Evolutionary conservation across 2,329 filamentous ascomycete genomes (phyloP), one percentile per base, ranked within the genome.

Genomic region (Neonectria sp.): DNA sequence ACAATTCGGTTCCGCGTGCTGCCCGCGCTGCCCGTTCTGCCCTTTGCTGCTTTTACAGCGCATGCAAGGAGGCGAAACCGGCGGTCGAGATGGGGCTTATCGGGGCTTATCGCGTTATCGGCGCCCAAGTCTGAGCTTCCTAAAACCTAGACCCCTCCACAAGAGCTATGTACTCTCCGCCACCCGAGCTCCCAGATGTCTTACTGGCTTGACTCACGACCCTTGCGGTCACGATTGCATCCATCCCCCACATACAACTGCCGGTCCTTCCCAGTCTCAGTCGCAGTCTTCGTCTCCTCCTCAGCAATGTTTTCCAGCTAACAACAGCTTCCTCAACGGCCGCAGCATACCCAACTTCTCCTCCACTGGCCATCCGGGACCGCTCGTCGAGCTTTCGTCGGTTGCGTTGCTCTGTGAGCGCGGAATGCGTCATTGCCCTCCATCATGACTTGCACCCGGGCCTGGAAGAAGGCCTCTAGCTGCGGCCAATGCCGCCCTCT

Each of bases 371-470:
- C 70, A 65, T 67, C 45, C 66, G 73, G 72, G 71, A 71, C 63
- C 61, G 58, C 65, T 68, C 58, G 46, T 61, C 48, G 56, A 64
- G 31, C 60, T 58, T 57, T 69, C 58, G 55, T 59, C 48, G 52
- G 55, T 49, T 56, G 29, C 33, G 55, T 55, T 56, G 29, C 33
- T 59, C 29, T 49, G 49, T 55, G 57, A 51, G 68, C 57, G 59
- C 51, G 57, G 33, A 53, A 65, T 45, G 52, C 60, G 60, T 62
- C 63, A 67, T 72, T 57, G 51, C 68, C 61, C 67, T 53, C 73
- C 73, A 65, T 46, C 73, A 86, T 86, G 84, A 82, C 77, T 69
- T 78, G 81, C 78, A 78, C 76, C 76, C 74, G 63, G 72, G 77
- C 79, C 70, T 81, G 78, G 79, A 84, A 80, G 71, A 83, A 80